phyloP scores from a whole-genome alignment of 768 basidiomycete genomes.

The Russula brevipes region DNA sequence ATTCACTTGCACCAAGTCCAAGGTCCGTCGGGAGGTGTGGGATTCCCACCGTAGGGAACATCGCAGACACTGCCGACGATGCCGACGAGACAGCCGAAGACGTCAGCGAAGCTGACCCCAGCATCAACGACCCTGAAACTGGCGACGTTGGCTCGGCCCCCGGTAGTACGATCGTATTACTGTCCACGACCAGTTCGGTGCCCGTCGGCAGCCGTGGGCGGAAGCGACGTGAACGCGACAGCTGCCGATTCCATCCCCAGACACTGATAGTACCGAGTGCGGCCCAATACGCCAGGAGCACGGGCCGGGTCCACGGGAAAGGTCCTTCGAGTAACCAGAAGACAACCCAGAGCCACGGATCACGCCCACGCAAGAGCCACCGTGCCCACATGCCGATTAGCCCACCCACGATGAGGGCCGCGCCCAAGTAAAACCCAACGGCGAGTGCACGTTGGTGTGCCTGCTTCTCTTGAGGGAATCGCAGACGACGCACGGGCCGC shows the following conservation, averaged over 20 bases:
- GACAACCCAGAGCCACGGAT: slow-evolving; percentile 85
- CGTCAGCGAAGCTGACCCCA: slow-evolving; percentile 9
- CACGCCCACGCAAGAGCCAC: slow-evolving; percentile 72
- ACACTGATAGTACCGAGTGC: slow-evolving; percentile 76
- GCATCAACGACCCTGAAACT: slow-evolving; percentile 1
- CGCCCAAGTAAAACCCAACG: slow-evolving; percentile 73
- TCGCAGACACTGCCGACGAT: slow-evolving; percentile 15
- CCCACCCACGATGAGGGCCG: slow-evolving; percentile 70
- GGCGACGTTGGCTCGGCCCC: slow-evolving; percentile 21
- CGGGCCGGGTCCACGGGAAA: slow-evolving; percentile 72
- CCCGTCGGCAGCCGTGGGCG: slow-evolving; percentile 38
- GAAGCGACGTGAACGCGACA: slow-evolving; percentile 70
- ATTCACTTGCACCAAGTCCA: slow-evolving; percentile 48
- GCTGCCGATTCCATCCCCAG: slow-evolving; percentile 90
- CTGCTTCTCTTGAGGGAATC: slow-evolving; percentile 76
- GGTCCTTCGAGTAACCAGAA: slow-evolving; percentile 73
- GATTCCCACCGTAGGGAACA: slow-evolving; percentile 35
- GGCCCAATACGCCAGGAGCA: slow-evolving; percentile 82
- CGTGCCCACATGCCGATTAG: slow-evolving; percentile 90
- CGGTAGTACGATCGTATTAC: background rate
- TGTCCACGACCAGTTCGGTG: slow-evolving; percentile 1
- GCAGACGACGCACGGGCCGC: slow-evolving; percentile 74
- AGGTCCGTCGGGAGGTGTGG: slow-evolving; percentile 44
- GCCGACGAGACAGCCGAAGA: slow-evolving; percentile 18
- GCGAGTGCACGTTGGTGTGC: slow-evolving; percentile 81